Evolutionary conservation across 371 early-diverging fungal species (phyloP).

Genomic region (Batrachochytrium dendrobatidis): DNA sequence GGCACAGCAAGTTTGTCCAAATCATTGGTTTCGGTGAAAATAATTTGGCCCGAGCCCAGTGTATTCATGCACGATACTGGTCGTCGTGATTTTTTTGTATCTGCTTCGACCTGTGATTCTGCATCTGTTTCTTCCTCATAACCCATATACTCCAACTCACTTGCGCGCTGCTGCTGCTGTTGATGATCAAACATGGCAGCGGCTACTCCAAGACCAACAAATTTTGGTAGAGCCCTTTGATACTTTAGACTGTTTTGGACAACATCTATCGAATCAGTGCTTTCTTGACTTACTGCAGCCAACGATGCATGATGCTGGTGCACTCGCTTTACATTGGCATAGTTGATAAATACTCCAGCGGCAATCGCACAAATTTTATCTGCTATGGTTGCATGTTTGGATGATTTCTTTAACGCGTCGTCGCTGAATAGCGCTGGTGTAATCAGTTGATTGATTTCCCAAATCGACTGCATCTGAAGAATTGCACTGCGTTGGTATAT

Average conservation of each 20-base stretch:
- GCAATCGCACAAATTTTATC: conserved; percentile 8
- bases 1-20: too few relatives aligned
- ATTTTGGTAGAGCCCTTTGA: neutral
- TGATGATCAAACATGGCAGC: neutral
- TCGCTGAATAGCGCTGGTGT: conserved; percentile 1
- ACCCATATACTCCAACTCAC: conserved; percentile 11
- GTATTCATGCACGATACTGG: conserved; percentile 25
- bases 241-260: neutral
- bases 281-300: neutral
- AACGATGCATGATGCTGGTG: conserved; percentile 1
- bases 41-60: too few relatives aligned
- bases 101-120: conserved; percentile 28
- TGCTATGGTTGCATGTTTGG: neutral
- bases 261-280: neutral
- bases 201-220: neutral
- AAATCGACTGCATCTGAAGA: conserved; percentile 14
- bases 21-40: too few relatives aligned
- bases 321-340: conserved; percentile 2
- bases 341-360: conserved; percentile 11
- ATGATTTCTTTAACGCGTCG: neutral
- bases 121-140: conserved; percentile 23
- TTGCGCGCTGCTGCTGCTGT: neutral
- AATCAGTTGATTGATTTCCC: conserved; percentile 4
- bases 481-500: conserved; percentile 10
- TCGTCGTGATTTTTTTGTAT: conserved; percentile 7